These are phyloP conservation scores for Asterophora lycoperdoides DNA, from an alignment of 768 basidiomycete species.

Conservation along the genomic window DNA sequence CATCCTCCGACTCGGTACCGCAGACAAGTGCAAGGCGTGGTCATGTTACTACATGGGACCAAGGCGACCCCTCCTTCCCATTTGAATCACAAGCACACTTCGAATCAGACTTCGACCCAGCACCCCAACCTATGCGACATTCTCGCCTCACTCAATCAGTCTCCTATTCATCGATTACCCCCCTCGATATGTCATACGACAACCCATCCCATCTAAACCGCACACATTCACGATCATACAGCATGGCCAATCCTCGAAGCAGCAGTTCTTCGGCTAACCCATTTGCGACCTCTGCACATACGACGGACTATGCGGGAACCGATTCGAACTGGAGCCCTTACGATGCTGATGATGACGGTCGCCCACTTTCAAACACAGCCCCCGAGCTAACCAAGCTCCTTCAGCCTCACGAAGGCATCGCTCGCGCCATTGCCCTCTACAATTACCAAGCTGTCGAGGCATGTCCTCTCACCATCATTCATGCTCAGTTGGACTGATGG, in stretches of 20 bases:
- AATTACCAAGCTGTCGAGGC: constrained; percentile 74
- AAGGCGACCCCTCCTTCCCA: constrained; percentile 19
- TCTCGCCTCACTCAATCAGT: constrained; percentile 26
- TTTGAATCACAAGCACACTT: constrained; percentile 43
- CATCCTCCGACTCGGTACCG: constrained; percentile 18
- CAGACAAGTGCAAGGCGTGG: constrained; percentile 19
- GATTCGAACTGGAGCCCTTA: neutral
- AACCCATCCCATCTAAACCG: constrained; percentile 1
- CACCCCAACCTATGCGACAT: constrained; percentile 21
- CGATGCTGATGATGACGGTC: constrained; percentile 5
- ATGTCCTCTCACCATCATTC: constrained; percentile 11
- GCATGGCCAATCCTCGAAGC: neutral
- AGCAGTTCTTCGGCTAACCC: neutral
- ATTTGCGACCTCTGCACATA: neutral
- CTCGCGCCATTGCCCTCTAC: constrained; percentile 69
- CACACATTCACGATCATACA: constrained; percentile 7
- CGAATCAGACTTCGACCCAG: constrained; percentile 38
- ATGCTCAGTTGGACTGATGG: constrained; percentile 9
- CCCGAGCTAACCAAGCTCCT: constrained; percentile 47
- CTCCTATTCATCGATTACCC: constrained; percentile 20
- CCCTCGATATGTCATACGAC: constrained; percentile 9
- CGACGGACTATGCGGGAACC: neutral
- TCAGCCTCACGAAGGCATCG: constrained; percentile 54
- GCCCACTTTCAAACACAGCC: constrained; percentile 30
- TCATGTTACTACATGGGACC: constrained; percentile 28